These are phyloP conservation scores for Olyra latifolia DNA, from an alignment of 176 grass and related monocot species.

Conservation along the genomic window DNA sequence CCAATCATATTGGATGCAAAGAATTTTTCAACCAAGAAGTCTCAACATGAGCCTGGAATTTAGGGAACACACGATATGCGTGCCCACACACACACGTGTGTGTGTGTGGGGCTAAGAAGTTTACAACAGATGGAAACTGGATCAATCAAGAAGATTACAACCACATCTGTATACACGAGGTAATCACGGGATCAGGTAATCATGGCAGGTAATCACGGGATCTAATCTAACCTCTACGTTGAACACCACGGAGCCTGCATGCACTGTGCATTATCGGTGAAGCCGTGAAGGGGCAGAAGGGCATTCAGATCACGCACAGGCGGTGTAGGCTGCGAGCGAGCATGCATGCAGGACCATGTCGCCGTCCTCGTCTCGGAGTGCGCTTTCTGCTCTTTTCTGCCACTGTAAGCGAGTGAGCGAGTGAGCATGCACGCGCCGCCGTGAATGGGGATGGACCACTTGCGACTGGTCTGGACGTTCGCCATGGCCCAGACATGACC, in stretches of 20 bases:
- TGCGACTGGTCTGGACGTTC: background rate
- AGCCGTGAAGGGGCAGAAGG: background rate
- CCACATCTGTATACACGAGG: too few species aligned
- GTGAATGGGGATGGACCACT: slow-evolving; percentile 29
- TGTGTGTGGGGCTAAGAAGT: too few species aligned
- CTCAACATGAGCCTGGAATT: too few species aligned
- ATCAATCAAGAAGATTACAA: too few species aligned
- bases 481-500: background rate
- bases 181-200: too few species aligned
- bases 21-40: too few species aligned
- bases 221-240: too few species aligned
- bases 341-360: slow-evolving; percentile 20
- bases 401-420: slow-evolving; percentile 20
- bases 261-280: slow-evolving; percentile 29
- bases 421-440: background rate
- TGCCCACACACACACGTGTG: too few species aligned
- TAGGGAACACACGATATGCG: too few species aligned
- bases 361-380: background rate
- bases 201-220: too few species aligned
- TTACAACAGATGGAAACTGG: too few species aligned
- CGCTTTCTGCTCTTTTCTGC: slow-evolving; percentile 27
- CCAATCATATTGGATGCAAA: too few species aligned
- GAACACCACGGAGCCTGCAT: slow-evolving; percentile 5
- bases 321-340: background rate
- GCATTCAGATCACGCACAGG: slow-evolving; percentile 14